These are phyloP conservation scores for Aeschynomene evenia DNA, from an alignment of 306 rosid genomes.

Conservation along the genomic window DNA sequence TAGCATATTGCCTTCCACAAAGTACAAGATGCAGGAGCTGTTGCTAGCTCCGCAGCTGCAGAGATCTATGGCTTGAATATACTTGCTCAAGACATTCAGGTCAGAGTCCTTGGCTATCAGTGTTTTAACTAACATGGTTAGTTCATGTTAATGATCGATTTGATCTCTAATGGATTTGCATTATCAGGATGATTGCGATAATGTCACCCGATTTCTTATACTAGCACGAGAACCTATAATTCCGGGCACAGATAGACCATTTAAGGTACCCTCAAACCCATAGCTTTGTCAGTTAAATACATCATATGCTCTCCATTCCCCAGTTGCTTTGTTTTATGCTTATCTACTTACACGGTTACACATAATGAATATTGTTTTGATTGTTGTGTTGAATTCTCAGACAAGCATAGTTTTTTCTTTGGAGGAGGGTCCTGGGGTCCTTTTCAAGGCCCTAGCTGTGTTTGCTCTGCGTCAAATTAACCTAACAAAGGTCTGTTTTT, in stretches of 20 bases:
- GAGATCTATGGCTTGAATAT: conserved; percentile 72
- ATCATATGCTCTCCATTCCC: background rate
- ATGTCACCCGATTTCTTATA: conserved; percentile 85
- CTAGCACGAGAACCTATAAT: conserved; percentile 95
- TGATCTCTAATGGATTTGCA: conserved; percentile 31
- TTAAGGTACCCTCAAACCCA: conserved; percentile 58
- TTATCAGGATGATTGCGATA: conserved; percentile 83
- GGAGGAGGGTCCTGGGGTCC: conserved; percentile 96
- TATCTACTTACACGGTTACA: conserved; percentile 11
- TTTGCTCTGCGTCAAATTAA: conserved; percentile 90
- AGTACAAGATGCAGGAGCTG: conserved; percentile 84
- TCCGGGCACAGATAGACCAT: conserved; percentile 86
- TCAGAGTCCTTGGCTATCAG: conserved; percentile 26
- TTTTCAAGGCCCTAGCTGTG: conserved; percentile 97
- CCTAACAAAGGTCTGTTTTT: conserved; percentile 66
- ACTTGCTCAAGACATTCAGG: conserved; percentile 94
- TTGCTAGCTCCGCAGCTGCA: conserved; percentile 88
- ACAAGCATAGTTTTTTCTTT: conserved; percentile 95
- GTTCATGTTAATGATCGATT: conserved; percentile 12
- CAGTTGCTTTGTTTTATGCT: conserved; percentile 12
- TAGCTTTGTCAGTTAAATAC: background rate
- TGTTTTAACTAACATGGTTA: conserved; percentile 2
- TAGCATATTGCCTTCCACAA: conserved; percentile 74
- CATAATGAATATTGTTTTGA: conserved; percentile 15
- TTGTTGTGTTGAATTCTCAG: conserved; percentile 45